Conservation (phyloP, 495 filamentous ascomycete genomes). For the Xeromyces bisporus region DNA sequence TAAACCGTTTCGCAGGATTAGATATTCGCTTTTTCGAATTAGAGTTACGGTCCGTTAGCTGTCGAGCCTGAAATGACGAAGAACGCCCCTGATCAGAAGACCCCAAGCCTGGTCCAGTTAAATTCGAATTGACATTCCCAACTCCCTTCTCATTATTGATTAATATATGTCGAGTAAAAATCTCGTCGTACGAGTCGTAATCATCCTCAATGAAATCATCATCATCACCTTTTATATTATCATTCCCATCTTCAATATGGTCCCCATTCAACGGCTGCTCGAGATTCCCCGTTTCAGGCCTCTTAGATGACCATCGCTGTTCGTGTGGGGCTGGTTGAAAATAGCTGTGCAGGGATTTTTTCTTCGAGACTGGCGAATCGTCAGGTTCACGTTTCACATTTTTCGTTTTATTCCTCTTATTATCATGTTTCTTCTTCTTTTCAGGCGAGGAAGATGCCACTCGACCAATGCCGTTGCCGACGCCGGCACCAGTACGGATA, state of each 20-base stretch:
- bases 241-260: too few species aligned
- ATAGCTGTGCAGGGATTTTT: conserved; percentile 6
- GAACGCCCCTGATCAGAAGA: too few species aligned
- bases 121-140: neutral
- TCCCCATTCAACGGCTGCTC: too few species aligned
- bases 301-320: conserved; percentile 19
- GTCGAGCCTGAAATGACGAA: neutral
- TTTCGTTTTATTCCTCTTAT: conserved; percentile 6
- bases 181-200: conserved; percentile 32
- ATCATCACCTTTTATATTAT: conserved; percentile 4
- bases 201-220: conserved; percentile 13
- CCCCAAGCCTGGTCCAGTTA: too few species aligned
- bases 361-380: neutral
- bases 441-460: conserved; percentile 7
- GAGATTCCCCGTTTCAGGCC: conserved; percentile 9
- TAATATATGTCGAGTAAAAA: conserved; percentile 18
- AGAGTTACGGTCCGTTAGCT: neutral
- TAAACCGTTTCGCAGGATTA: conserved; percentile 12
- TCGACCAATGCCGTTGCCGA: conserved; percentile 1
- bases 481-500: too few species aligned
- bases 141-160: conserved; percentile 2
- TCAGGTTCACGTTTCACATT: neutral
- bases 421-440: conserved; percentile 4
- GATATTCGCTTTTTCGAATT: conserved; percentile 4
- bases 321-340: conserved; percentile 9